Conservation (phyloP, 139 green algal species). For the Asterochloris sp. region DNA sequence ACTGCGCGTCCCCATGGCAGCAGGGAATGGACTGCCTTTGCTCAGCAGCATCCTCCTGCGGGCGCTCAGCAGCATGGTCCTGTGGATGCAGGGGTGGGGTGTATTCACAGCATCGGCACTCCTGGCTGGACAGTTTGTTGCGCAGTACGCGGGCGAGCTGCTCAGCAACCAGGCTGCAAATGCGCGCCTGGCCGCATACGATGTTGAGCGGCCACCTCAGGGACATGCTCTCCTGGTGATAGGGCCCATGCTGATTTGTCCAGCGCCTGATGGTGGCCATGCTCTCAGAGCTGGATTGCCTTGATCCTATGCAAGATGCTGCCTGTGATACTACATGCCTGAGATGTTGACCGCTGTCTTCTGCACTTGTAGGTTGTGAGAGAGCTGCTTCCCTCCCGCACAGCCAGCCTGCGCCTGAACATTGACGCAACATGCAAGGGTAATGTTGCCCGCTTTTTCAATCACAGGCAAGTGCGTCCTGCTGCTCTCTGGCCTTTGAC, state of each 20-base stretch:
- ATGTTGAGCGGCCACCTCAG: constrained; percentile 10
- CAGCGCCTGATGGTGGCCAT: not conserved
- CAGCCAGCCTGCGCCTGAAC: constrained; percentile 43
- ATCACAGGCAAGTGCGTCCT: constrained; percentile 35
- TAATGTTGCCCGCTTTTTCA: constrained; percentile 68
- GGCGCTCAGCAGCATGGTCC: no score
- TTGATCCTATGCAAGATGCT: not conserved
- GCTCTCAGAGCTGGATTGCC: not conserved
- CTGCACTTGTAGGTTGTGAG: constrained; percentile 38
- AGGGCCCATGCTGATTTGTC: not conserved
- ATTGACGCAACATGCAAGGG: constrained; percentile 59
- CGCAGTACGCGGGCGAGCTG: constrained; percentile 52
- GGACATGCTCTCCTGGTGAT: constrained; percentile 59
- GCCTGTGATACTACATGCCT: not conserved
- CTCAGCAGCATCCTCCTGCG: no score
- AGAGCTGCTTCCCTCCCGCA: constrained; percentile 42
- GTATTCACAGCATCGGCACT: constrained; percentile 26
- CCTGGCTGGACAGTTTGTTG: constrained; percentile 34
- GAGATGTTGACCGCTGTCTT: not conserved
- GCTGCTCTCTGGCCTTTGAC: not conserved
- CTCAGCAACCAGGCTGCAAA: constrained; percentile 35
- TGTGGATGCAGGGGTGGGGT: constrained; percentile 39
- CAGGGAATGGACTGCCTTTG: no score
- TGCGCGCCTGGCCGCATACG: constrained; percentile 43
- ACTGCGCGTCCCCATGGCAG: no score